These are phyloP conservation scores for Hymenoscyphus fraxineus DNA, from an alignment of 2,329 filamentous ascomycete genomes.

Conservation along the genomic window DNA sequence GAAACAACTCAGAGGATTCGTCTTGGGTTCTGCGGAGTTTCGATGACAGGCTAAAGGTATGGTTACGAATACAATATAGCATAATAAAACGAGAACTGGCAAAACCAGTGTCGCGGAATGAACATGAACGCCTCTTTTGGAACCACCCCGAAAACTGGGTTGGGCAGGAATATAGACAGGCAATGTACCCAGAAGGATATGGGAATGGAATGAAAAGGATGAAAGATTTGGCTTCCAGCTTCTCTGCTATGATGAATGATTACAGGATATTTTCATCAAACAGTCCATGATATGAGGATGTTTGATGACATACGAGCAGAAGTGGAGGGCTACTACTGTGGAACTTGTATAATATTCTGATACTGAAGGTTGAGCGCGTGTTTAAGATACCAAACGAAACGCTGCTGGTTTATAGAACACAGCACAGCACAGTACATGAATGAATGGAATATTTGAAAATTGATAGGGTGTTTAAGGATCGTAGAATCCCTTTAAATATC, in stretches of 20 bases:
- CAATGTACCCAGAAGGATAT: neutral
- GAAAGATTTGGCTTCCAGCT: neutral
- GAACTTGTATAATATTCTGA: too few relatives aligned
- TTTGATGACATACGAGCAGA: neutral
- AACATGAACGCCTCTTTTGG: neutral
- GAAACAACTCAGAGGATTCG: constrained; percentile 48
- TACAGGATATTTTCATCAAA: neutral
- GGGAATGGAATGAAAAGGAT: neutral
- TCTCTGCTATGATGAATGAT: neutral
- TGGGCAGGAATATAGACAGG: neutral
- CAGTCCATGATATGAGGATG: neutral
- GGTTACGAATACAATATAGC: neutral
- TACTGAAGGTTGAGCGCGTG: too few relatives aligned
- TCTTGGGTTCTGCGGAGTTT: constrained; percentile 26
- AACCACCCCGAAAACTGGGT: neutral
- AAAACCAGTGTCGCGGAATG: neutral
- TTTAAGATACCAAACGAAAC: too few relatives aligned
- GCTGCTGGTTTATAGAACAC: too few relatives aligned
- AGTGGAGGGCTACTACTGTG: too few relatives aligned
- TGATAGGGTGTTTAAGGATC: too few relatives aligned
- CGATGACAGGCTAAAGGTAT: constrained; percentile 16
- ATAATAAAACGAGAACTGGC: neutral
- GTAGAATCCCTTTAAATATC: too few relatives aligned
- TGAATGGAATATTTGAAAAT: too few relatives aligned
- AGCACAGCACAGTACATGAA: too few relatives aligned